Evolutionary conservation across 2,329 filamentous ascomycete species (phyloP), one percentile per base, ranked within the genome.

Genomic region (Pezicula radicicola): DNA sequence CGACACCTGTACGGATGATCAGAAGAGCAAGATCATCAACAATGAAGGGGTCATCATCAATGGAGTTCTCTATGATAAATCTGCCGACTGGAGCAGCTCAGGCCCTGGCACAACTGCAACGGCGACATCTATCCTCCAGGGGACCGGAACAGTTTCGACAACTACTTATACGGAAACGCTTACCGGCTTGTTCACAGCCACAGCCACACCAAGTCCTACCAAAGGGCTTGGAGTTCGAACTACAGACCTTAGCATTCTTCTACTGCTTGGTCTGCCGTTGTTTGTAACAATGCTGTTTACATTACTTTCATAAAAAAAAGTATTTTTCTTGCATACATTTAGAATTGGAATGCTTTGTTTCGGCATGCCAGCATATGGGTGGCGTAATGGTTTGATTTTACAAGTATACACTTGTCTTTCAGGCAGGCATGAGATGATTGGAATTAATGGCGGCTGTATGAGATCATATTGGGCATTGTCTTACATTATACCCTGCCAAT

Each of bases 41-140:
- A 74, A 76, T 3, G 62, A 78, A 30, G 86, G 84, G 0, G 71
- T 77, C 2, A 75, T 86, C 41, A 76, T 83, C 58, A 83, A 85
- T 56, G 84, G 83, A 7, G 72, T 87, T 18, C 72, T 82, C 60
- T 79, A 79, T 56, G 61, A 62, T 33, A 68, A 67, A 3, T 63
- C 66, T 10, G 67, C 64, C 15, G 73, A 77, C 52, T 78, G 72
- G 70, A 64, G 56, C 39, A 64, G 56, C 39, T 61, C 59, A 16
- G 18, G 21, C 9, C 46, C 50, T 16, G 48, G 39, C 8, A 54
- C 56, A 9, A 55, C 61, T 28, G 41, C 56, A 15, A 58, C 55
- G 6, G 25, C 55, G 10, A 51, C 52, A 6, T 16, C 51, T 15
- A 40, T 28, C 13, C 18, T 39, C 5, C 40, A 53, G 3, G 46